Evolutionary conservation across 306 rosid species (phyloP), one percentile per base, ranked within the genome.

Genomic region (Cucumis hystrix): DNA sequence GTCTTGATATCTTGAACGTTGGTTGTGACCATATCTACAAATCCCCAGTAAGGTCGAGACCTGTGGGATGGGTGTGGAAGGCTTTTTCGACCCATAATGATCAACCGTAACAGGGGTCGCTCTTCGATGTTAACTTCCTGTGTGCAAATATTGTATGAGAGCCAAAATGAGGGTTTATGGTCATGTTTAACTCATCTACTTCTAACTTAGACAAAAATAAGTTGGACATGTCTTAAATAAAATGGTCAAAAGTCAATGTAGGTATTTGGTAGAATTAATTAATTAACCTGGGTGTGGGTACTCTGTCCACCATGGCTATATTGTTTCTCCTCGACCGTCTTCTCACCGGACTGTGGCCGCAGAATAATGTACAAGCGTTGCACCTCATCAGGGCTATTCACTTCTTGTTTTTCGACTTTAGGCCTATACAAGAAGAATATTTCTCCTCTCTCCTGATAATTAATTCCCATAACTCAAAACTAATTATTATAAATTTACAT

Each of bases 401-500:
- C 92, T 61, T 87, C 90, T 83, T 90, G 87, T 75, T 73, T 84
- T 60, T 67, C 74, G 25, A 88, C 88, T 73, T 86, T 88, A 12
- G 88, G 88, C 58, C 89, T 62, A 60, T 85, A 88, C 78, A 90
- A 90, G 88, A 90, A 90, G 80, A 74, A 90, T 77, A 90, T 88
- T 33, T 86, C 90, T 20, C 92, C 89, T 25, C 88, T 83, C 84
- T 86, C 90, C 90, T 86, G 73, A 82, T 67, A 17, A 33, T 33
- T 33, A 33, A 33, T 13, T 41, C 10, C 58, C 60, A n/a, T 47
- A 47, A 11, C 54, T 47, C 54, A 47, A 47, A 47, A 33, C 37
- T 33, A 33, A 33, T 33, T 33, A 33, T 33, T 33, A 33, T 33
- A 4, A 33, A 33, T 4, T 33, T 33, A 33, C 37, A 33, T 33